These are phyloP conservation scores for Globisporangium nodosum DNA, from an alignment of 352 stramenopile genomes.

Conservation along the genomic window DNA sequence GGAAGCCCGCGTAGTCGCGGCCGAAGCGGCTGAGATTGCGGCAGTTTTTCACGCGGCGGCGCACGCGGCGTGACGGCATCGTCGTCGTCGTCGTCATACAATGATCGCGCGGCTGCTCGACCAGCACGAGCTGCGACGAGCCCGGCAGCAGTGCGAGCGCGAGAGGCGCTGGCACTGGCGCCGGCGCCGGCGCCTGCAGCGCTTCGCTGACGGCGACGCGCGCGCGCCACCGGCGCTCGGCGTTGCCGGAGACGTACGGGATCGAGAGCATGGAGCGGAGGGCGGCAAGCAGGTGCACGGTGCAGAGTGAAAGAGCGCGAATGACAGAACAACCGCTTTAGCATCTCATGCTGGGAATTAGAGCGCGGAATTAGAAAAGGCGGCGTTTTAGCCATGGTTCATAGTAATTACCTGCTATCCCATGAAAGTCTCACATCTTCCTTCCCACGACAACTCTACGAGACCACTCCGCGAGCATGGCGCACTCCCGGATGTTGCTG, in stretches of 20 bases:
- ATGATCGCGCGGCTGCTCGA: constrained; percentile 1
- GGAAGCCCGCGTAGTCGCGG: constrained; percentile 24
- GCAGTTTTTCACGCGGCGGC: constrained; percentile 40
- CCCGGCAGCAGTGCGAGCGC: constrained; percentile 8
- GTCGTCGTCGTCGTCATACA: background rate
- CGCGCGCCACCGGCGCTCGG: constrained; percentile 5
- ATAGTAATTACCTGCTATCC: too few relatives aligned
- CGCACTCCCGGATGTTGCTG: too few relatives aligned
- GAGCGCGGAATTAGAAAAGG: too few relatives aligned
- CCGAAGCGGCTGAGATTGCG: constrained; percentile 27
- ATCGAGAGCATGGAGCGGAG: constrained; percentile 19
- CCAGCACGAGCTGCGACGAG: constrained; percentile 11
- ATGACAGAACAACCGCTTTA: background rate
- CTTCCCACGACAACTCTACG: too few relatives aligned
- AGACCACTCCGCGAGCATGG: too few relatives aligned
- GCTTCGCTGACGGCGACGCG: background rate
- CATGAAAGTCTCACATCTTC: too few relatives aligned
- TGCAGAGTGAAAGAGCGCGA: background rate
- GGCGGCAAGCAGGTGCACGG: constrained; percentile 7
- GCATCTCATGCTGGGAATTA: too few relatives aligned
- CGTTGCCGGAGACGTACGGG: constrained; percentile 20
- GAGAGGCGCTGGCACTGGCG: background rate
- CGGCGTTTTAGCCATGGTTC: too few relatives aligned
- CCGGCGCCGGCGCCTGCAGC: background rate
- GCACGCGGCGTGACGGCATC: constrained; percentile 6